Conservation (phyloP, 2,329 filamentous ascomycete species). For the Alternaria angustiovoidea region DNA sequence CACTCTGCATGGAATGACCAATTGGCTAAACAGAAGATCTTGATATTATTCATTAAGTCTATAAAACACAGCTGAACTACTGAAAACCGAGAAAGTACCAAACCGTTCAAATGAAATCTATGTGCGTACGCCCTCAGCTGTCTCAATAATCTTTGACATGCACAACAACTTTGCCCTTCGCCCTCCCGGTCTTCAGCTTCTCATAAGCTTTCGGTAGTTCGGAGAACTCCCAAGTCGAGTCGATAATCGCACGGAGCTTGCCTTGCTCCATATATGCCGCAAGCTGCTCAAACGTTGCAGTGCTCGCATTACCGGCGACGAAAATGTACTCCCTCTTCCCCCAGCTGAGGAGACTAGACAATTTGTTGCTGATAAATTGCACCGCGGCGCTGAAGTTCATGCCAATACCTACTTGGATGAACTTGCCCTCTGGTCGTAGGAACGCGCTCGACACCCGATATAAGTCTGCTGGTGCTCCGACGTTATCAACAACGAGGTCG, state of each 20-base stretch:
- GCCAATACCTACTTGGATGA: conserved; percentile 7
- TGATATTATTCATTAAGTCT: neutral
- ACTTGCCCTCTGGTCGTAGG: conserved; percentile 14
- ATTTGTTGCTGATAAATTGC: neutral
- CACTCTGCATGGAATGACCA: no score
- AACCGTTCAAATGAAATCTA: neutral
- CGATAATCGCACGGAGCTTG: conserved; percentile 64
- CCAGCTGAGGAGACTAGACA: neutral
- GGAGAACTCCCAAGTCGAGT: conserved; percentile 62
- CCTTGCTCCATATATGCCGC: conserved; percentile 64
- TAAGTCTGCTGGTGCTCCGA: conserved; percentile 51
- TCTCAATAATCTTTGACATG: conserved; percentile 13
- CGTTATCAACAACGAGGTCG: conserved; percentile 64
- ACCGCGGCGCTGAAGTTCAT: neutral
- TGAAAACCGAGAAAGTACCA: neutral
- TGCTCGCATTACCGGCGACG: conserved; percentile 37
- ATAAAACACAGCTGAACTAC: neutral
- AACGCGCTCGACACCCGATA: conserved; percentile 14
- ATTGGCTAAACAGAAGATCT: neutral
- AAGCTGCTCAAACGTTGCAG: conserved; percentile 48
- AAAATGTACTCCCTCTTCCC: conserved; percentile 11
- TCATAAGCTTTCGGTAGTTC: conserved; percentile 64
- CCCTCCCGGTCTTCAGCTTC: conserved; percentile 62
- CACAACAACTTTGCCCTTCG: conserved; percentile 65
- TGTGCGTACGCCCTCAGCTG: neutral